Evolutionary conservation across 2,329 filamentous ascomycete species (phyloP).

Genomic region (Ceratocystis papillata): DNA sequence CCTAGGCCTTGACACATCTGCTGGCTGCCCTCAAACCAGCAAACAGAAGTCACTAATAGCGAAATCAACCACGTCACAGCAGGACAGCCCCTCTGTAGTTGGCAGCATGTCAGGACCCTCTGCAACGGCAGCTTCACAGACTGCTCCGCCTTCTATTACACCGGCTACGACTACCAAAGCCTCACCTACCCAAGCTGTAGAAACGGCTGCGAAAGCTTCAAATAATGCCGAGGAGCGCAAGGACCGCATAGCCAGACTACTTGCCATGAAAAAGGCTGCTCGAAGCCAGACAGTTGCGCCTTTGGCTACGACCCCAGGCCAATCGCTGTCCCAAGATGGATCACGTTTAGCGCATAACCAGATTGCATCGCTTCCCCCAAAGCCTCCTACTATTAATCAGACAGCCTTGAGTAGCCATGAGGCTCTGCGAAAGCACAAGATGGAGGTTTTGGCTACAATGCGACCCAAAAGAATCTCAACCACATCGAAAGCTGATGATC

Average conservation of each 20-base stretch:
- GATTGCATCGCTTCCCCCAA: constrained; percentile 2
- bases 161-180: neutral
- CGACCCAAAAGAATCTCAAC: constrained; percentile 33
- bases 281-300: neutral
- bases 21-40: constrained; percentile 22
- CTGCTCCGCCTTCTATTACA: neutral
- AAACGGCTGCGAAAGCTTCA: neutral
- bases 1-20: constrained; percentile 47
- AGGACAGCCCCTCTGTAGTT: neutral
- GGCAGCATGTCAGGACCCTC: neutral
- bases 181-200: neutral
- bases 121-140: neutral
- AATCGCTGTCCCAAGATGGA: constrained; percentile 12
- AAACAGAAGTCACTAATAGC: constrained; percentile 24
- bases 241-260: constrained; percentile 63
- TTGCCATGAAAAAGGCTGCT: constrained; percentile 51
- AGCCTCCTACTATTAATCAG: neutral
- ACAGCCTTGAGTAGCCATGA: constrained; percentile 42
- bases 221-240: constrained; percentile 51
- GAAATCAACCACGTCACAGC: constrained; percentile 14
- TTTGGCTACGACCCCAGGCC: constrained; percentile 21
- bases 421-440: constrained; percentile 60
- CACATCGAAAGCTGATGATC: neutral
- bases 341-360: neutral
- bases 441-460: constrained; percentile 60